Evolutionary conservation across 192 early-diverging fungal species (phyloP).

Genomic region (Backusella psychrophila): DNA sequence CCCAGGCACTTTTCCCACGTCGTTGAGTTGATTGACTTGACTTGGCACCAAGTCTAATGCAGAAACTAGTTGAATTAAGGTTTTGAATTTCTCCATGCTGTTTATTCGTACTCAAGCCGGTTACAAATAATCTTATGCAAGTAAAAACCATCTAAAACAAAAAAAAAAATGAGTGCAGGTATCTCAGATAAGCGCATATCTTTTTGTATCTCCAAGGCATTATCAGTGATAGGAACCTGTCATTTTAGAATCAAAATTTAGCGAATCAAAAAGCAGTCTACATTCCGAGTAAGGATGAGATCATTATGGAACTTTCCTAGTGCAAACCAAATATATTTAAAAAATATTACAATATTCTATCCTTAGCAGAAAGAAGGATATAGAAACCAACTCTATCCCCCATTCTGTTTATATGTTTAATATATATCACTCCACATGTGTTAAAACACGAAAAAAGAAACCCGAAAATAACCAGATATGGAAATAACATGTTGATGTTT

Average conservation of each 20-base stretch:
- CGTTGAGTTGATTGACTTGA: background rate
- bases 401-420: background rate
- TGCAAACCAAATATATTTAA: too few relatives aligned
- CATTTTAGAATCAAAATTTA: background rate
- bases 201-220: background rate
- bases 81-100: too few relatives aligned
- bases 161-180: background rate
- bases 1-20: background rate
- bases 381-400: background rate
- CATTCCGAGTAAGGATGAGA: background rate
- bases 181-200: background rate
- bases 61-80: background rate
- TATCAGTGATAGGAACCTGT: background rate
- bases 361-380: background rate
- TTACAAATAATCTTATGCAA: background rate
- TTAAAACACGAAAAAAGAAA: background rate
- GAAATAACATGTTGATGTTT: background rate
- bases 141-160: background rate
- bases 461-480: background rate
- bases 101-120: too few relatives aligned
- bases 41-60: background rate
- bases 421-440: background rate
- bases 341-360: background rate
- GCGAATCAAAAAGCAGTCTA: background rate
- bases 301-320: background rate